Evolutionary conservation across 2,329 filamentous ascomycete genomes (phyloP).

Genomic region (Exophiala mesophila): DNA sequence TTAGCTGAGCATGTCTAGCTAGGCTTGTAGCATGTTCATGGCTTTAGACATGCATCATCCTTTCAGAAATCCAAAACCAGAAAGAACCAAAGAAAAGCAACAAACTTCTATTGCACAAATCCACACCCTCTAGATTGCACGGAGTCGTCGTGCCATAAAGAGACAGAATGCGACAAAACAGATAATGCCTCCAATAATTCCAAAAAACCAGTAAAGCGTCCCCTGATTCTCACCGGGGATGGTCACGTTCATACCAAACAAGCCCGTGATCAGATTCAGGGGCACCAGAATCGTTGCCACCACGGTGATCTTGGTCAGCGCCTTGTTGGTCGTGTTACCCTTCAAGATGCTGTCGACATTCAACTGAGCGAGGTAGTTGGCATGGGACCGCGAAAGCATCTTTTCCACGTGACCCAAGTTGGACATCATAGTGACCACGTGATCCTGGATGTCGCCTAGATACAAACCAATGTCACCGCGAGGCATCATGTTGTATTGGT

Average conservation of each 20-base stretch:
- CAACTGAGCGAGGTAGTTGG: constrained; percentile 92
- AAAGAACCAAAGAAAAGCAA: too few species aligned
- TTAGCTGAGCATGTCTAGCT: too few species aligned
- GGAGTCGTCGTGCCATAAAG: constrained; percentile 35
- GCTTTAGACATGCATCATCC: too few species aligned
- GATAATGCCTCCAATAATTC: constrained; percentile 44
- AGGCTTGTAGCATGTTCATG: too few species aligned
- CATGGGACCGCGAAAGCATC: constrained; percentile 88
- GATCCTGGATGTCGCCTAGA: constrained; percentile 94
- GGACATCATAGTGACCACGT: constrained; percentile 98
- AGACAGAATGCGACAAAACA: constrained; percentile 38
- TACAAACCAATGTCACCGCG: constrained; percentile 96
- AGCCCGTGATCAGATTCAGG: constrained; percentile 76
- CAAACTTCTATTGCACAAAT: too few species aligned
- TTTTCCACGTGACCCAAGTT: constrained; percentile 96
- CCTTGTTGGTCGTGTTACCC: constrained; percentile 80
- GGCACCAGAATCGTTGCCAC: constrained; percentile 94
- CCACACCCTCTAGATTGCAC: too few species aligned
- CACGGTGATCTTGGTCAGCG: constrained; percentile 91
- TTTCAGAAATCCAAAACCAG: too few species aligned
- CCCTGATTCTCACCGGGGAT: constrained; percentile 38
- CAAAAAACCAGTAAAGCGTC: constrained; percentile 45
- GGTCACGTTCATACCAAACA: constrained; percentile 50
- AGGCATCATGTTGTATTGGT: constrained; percentile 91
- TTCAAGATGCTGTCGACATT: constrained; percentile 86